These are phyloP conservation scores for Alternaria viburni DNA, from an alignment of 2,329 filamentous ascomycete species.

Conservation along the genomic window DNA sequence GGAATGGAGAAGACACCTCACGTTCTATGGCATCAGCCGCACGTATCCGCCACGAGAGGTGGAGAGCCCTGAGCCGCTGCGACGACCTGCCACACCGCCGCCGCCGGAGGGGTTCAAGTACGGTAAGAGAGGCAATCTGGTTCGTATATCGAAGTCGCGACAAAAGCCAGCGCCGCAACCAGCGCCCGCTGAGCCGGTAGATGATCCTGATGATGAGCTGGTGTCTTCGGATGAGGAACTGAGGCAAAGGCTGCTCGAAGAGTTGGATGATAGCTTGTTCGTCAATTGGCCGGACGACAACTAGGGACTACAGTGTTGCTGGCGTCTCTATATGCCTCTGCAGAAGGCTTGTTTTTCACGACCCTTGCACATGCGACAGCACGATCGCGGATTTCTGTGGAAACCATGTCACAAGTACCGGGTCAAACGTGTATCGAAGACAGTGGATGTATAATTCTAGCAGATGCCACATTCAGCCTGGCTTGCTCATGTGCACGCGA, in stretches of 20 bases:
- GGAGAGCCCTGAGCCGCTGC: neutral
- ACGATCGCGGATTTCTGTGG: too few relatives aligned
- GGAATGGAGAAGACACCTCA: neutral
- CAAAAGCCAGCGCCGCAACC: neutral
- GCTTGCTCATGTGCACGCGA: neutral
- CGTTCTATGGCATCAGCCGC: neutral
- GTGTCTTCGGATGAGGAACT: too few relatives aligned
- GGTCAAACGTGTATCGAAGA: neutral
- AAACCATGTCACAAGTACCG: too few relatives aligned
- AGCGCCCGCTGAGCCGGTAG: neutral
- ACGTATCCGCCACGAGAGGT: neutral
- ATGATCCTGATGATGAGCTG: neutral
- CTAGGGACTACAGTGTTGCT: accelerated
- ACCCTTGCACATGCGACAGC: too few relatives aligned
- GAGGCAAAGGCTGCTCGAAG: neutral
- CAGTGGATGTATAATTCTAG: neutral
- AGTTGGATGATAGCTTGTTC: neutral
- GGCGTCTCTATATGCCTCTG: too few relatives aligned
- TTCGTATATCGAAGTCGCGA: neutral
- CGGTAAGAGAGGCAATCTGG: neutral
- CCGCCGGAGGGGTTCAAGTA: neutral
- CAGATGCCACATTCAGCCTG: neutral
- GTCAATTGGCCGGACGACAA: neutral
- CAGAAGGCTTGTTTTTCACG: too few relatives aligned
- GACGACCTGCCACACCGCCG: neutral